Evolutionary conservation across 768 basidiomycete species (phyloP), one percentile per base, ranked within the genome.

Genomic region (Tricholoma bakamatsutake): DNA sequence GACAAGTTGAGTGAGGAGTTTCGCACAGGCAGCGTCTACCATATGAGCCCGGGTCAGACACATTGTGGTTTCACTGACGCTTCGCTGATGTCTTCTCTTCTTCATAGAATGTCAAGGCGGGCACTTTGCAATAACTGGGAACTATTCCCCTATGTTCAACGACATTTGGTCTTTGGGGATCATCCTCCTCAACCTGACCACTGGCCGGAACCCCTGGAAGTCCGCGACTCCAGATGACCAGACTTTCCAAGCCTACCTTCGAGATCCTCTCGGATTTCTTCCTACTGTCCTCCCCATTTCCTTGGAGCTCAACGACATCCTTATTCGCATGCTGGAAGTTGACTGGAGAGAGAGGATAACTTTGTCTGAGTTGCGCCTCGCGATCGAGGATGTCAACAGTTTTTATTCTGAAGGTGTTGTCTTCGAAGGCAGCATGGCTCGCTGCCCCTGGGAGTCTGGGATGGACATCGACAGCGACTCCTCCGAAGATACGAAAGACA

Each of bases 131-230:
- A 78, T 77, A 18, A 80, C 77, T 52, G 80, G 81, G 56, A 76
- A 83, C 11, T 99, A 99, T 72, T 90, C 90, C 6, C 92, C 95
- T 9, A 80, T 84, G 63, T 82, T 82, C 68, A 96, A 97, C 71
- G 96, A 99, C 71, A 83, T 98, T 60, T 99, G 96, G 96, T 93
- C 95, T 12, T 77, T 98, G 45, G 96, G 94, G 27, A 92, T 99
- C 62, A 92, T 99, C 57, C 86, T 99, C 43, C 85, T 98, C 67
- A 99, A 99, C 71, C 83, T 99, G 48, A 85, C 90, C 31, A 97
- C 93, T 15, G 93, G 93, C 6, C 83, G 96, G 33, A 98, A 98
- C 63, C 96, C 96, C 12, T 99, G 96, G 96, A 90, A 90, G 70
- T 88, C 90, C n/a, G 94, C 96, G 9, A 86, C 83, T 17, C 67